Conservation (phyloP, 2,329 filamentous ascomycete species). For the Huntiella bhutanensis region DNA sequence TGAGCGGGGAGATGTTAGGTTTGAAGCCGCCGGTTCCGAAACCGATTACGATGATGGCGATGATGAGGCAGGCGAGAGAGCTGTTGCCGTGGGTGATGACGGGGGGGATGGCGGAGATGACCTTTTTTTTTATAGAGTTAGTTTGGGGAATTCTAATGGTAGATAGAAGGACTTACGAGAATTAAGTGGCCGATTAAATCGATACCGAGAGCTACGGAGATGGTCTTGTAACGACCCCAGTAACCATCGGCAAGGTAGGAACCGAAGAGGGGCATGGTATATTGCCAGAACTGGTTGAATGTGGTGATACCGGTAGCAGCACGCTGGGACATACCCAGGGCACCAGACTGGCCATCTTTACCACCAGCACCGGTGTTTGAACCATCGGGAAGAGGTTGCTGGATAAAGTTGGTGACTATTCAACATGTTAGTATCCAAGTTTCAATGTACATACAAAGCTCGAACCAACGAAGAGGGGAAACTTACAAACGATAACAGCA, state of each 20-base stretch:
- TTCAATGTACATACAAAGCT: too few relatives aligned
- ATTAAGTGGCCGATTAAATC: conserved; percentile 49
- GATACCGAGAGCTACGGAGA: conserved; percentile 39
- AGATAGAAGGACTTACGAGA: conserved; percentile 18
- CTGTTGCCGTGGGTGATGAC: conserved; percentile 37
- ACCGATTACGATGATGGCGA: conserved; percentile 33
- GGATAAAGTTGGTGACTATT: conserved; percentile 41
- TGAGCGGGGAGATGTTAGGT: conserved; percentile 48
- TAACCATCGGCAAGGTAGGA: conserved; percentile 34
- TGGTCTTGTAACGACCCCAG: conserved; percentile 50
- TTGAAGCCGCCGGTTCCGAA: conserved; percentile 61
- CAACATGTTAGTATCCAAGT: too few relatives aligned
- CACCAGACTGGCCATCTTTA: conserved; percentile 26
- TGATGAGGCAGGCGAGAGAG: conserved; percentile 41
- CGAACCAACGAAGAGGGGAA: conserved; percentile 9
- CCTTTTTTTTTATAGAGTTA: conserved; percentile 13
- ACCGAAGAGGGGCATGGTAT: conserved; percentile 38
- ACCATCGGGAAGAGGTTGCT: conserved; percentile 33
- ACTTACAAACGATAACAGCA: conserved; percentile 43
- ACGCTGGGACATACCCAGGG: conserved; percentile 37
- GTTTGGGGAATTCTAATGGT: not conserved
- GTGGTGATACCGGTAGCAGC: conserved; percentile 26
- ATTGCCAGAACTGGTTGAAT: conserved; percentile 41
- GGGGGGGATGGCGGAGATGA: conserved; percentile 43
- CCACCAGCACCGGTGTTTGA: conserved; percentile 33